A percentile compares a stretch with the other conserved stretches of the same genome.
Evolutionary conservation across 768 basidiomycete species (phyloP).

Genomic region (Tylopilus rubrobrunneus): DNA sequence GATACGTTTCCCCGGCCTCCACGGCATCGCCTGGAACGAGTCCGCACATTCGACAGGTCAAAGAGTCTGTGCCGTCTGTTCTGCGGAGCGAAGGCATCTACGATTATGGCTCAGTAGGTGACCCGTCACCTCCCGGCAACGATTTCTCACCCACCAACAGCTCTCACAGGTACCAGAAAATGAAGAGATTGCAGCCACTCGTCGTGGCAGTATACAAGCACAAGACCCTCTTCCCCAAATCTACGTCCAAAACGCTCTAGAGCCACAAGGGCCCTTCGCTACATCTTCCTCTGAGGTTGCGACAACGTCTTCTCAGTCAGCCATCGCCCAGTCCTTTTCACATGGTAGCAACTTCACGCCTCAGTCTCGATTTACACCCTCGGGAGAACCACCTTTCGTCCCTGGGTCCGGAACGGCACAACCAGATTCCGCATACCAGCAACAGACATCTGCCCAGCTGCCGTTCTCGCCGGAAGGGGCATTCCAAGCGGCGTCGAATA

Average conservation of each 20-base stretch:
- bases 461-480: slow-evolving; percentile 20
- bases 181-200: slow-evolving; percentile 18
- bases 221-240: slow-evolving; percentile 22
- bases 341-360: slow-evolving; percentile 12
- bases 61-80: slow-evolving; percentile 18
- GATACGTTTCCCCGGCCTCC: slow-evolving; percentile 43
- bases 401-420: slow-evolving; percentile 11
- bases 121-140: not conserved
- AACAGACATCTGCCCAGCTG: slow-evolving; percentile 8
- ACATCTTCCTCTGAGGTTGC: slow-evolving; percentile 17
- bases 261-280: slow-evolving; percentile 15
- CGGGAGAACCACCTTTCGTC: slow-evolving; percentile 17
- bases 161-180: slow-evolving; percentile 22
- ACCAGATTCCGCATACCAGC: slow-evolving; percentile 12
- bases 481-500: slow-evolving; percentile 11
- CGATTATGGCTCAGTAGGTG: slow-evolving; percentile 24
- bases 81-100: slow-evolving; percentile 26
- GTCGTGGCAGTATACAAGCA: slow-evolving; percentile 26
- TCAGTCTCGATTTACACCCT: slow-evolving; percentile 7
- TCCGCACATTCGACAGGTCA: slow-evolving; percentile 27
- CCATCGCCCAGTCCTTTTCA: slow-evolving; percentile 17
- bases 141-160: slow-evolving; percentile 7
- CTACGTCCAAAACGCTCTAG: slow-evolving; percentile 17
- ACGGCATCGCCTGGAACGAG: slow-evolving; percentile 41
- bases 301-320: slow-evolving; percentile 13